A percentile compares a stretch with the other conserved stretches of the same genome.
Evolutionary conservation across 73 alveolate species (phyloP).

Genomic region (Paraurostyla sp.): DNA sequence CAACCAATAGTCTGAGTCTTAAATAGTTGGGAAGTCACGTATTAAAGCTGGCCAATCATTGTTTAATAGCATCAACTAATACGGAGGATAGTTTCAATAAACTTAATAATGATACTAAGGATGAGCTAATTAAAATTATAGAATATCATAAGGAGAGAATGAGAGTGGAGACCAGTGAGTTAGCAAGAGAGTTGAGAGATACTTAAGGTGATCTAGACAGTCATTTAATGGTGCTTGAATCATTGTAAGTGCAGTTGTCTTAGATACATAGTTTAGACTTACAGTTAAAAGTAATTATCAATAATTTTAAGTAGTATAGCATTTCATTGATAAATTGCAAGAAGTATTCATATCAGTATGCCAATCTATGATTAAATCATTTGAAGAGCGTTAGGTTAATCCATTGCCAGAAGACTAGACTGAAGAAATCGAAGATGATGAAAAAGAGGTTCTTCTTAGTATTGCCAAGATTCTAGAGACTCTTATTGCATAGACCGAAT

Average conservation of each 20-base stretch:
- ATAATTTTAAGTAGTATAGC: too few relatives aligned
- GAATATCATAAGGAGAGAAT: slow-evolving; percentile 32
- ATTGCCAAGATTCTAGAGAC: slow-evolving; percentile 32
- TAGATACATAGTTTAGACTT: slow-evolving; percentile 8
- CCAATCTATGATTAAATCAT: background rate
- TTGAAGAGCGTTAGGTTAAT: background rate
- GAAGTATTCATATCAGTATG: slow-evolving; percentile 11
- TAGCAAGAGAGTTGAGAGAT: slow-evolving; percentile 48
- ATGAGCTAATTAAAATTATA: background rate
- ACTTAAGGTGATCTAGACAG: background rate
- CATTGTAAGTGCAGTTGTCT: slow-evolving; percentile 5
- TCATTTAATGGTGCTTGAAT: slow-evolving; percentile 40
- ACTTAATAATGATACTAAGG: background rate
- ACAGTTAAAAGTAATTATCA: slow-evolving; percentile 7
- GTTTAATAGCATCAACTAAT: background rate
- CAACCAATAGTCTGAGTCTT: background rate
- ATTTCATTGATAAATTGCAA: slow-evolving; percentile 23
- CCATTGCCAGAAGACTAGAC: background rate
- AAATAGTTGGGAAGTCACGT: background rate
- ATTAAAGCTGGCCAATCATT: slow-evolving; percentile 6
- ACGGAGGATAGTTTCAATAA: background rate
- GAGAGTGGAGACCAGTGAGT: slow-evolving; percentile 1
- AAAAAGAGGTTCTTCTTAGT: slow-evolving; percentile 19
- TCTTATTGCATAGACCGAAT: slow-evolving; percentile 29
- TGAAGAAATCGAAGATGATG: slow-evolving; percentile 10